phyloP scores from a whole-genome alignment of 306 rosid species.

The Cucurbita ficifolia region DNA sequence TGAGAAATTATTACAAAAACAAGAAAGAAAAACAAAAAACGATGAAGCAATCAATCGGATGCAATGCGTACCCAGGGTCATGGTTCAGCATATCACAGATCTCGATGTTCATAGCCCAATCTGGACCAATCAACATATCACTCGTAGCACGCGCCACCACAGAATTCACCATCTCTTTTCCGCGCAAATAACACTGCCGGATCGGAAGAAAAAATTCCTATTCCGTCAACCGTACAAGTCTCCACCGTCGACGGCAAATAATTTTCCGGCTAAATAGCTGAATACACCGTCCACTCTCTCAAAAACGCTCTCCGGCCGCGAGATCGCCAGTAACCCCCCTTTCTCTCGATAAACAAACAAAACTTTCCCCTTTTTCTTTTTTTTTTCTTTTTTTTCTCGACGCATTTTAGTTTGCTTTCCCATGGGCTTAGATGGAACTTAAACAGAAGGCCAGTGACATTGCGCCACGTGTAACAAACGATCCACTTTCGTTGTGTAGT shows the following conservation, averaged over 20 bases:
- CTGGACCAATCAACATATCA: slow-evolving; percentile 94
- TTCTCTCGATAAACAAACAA: slow-evolving; percentile 19
- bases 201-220: slow-evolving; percentile 11
- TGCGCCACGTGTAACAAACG: neutral
- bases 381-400: neutral
- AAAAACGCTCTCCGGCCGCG: neutral
- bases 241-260: slow-evolving; percentile 7
- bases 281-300: slow-evolving; percentile 9
- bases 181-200: slow-evolving; percentile 7
- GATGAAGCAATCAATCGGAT: slow-evolving; percentile 6
- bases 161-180: slow-evolving; percentile 62
- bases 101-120: slow-evolving; percentile 98
- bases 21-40: neutral
- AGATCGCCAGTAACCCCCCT: slow-evolving; percentile 19
- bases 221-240: slow-evolving; percentile 15
- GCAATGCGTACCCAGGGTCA: slow-evolving; percentile 63
- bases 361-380: neutral
- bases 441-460: neutral
- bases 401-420: slow-evolving; percentile 1
- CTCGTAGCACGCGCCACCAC: slow-evolving; percentile 92
- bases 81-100: slow-evolving; percentile 89
- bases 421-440: slow-evolving; percentile 1
- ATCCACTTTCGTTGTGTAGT: neutral
- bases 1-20: neutral
- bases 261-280: neutral